Base-by-base conservation (phyloP, 768 basidiomycete species). In the Xerocomus potaroensis region DNA sequence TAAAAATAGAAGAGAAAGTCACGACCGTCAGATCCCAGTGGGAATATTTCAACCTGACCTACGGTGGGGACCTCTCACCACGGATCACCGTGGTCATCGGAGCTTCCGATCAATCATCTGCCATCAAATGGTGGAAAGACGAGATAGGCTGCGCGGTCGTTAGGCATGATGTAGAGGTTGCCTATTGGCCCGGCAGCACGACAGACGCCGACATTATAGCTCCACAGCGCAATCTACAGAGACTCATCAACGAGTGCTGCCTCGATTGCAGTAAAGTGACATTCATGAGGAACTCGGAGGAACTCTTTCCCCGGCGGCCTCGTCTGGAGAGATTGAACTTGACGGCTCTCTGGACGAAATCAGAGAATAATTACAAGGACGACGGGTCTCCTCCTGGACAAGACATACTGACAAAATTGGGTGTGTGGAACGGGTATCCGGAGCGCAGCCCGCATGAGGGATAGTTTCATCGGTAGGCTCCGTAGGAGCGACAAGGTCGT, bases 61-160 rank as follows among this genome's bases (percentile, higher is more conserved):
- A 64, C 9, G 49, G 62, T 29, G 61, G 61, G 8, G 55, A 62
- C 21, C 53, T 63, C 24, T 54, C 61, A 18, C 62, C 61, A 9
- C 57, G 45, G 26, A 57, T 63, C 34, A 45, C 64, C 18, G 43
- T 63, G 24, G 50, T 63, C 14, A 23, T 50, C 19, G 61, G 61
- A 31, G 62, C 55, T 9, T 7, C 16, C 8, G 30, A 45, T 33
- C 53, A 50, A 33, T 0, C 2, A 4, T 43, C 38, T 34, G 62
- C 62, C 19, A 42, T 62, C n/a, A 15, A 46, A 33, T 62, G 62
- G 59, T 62, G 62, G 60, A 30, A 5, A 32, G 31, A 14, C 4
- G 30, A 16, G 7, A 36, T 60, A 7, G 48, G 44, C 33, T 39
- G 29, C 8, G 7, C 42, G 12, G 23, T 6, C 10, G 14, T n/a